Evolutionary conservation across 2,329 filamentous ascomycete genomes (phyloP), one percentile per base, ranked within the genome.

Genomic region (Trichoderma sp.): DNA sequence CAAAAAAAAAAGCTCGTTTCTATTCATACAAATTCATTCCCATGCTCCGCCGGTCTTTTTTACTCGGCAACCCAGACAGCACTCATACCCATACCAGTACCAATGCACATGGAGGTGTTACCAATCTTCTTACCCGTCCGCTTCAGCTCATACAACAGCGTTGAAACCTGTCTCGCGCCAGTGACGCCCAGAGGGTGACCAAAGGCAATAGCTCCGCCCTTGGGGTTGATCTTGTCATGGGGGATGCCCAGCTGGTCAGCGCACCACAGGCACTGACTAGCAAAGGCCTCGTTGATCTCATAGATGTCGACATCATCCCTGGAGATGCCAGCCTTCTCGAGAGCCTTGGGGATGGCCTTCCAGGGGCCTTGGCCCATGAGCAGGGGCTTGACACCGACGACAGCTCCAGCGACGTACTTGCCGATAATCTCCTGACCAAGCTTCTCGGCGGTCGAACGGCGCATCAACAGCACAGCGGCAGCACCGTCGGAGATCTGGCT

Each of bases 251-350:
- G 87, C 84, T 97, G 90, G 76, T 96, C 92, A 72, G 92, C 89
- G 81, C 94, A 97, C 91, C 92, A 98, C 73, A 98, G 81, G 81
- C 93, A 97, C 86, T 98, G 95, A 72, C 89, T 92, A 37, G 96
- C 96, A 80, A 99, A 99, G 1, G 96, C 96, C 87, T 99, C 96
- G 85, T 99, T 99, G 86, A 99, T 97, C 87, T 99, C 96, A 77
- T 88, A 98, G 77, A 98, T 95, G 79, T 98, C 96, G 34, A 99
- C 93, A 74, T 98, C 95, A 68, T 97, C 91, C 81, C 90, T 93
- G 78, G 84, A 85, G 75, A 99, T 89, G 70, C 94, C 94, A 0
- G 94, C 92, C 80, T 96, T 94, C 78, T 92, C 87, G 68, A 97
- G 90, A 4, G 93, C 94, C 78, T 94, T 91, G 72, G 96, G 96